Evolutionary conservation across 2,329 filamentous ascomycete genomes (phyloP), one percentile per base, ranked within the genome.

Genomic region (Apiospora sp.): DNA sequence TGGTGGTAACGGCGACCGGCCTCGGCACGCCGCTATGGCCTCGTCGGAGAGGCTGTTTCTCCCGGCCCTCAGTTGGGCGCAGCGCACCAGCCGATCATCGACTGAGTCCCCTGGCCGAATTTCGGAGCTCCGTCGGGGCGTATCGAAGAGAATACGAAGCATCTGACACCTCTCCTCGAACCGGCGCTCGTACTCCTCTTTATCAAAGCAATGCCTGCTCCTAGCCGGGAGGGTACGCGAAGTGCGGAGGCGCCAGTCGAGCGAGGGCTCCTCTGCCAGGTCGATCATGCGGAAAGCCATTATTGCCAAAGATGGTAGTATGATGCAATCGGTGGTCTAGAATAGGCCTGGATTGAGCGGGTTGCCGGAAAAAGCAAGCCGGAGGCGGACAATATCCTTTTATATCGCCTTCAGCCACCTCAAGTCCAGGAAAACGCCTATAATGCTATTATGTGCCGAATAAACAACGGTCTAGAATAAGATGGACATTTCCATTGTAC

Each of bases 351-450:
- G 58, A 6, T n/a, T 10, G 58, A 41, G 13, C 34, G 58, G 30
- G 22, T 64, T 64, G 58, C 58, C 58, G 34, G 58, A 64, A 64
- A 41, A 41, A 64, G 58, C 58, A 41, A 64, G 58, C 58, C 34
- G 58, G 19, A 8, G 34, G 34, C 58, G 34, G 58, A 64, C 58
- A 64, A 41, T 64, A 13, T 22, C 19, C 10, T 41, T 64, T 64
- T 64, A 64, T 64, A 41, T 64, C 58, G 34, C 58, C 58, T 64
- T 64, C 58, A 64, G 58, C 58, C 58, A 64, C 58, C 58, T 34
- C 19, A n/a, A 14, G 58, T 10, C 19, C 30, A n/a, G n/a, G 34
- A 12, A 41, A 13, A 41, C 8, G 34, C 10, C 19, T 22, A 64
- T 13, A 64, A 64, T n/a, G 58, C 58, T 41, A 22, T 37, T 34